A percentile compares a stretch with the other conserved stretches of the same genome.
These are phyloP conservation scores for Alternaria metachromatica DNA, from an alignment of 2,329 filamentous ascomycete species.

Conservation along the genomic window DNA sequence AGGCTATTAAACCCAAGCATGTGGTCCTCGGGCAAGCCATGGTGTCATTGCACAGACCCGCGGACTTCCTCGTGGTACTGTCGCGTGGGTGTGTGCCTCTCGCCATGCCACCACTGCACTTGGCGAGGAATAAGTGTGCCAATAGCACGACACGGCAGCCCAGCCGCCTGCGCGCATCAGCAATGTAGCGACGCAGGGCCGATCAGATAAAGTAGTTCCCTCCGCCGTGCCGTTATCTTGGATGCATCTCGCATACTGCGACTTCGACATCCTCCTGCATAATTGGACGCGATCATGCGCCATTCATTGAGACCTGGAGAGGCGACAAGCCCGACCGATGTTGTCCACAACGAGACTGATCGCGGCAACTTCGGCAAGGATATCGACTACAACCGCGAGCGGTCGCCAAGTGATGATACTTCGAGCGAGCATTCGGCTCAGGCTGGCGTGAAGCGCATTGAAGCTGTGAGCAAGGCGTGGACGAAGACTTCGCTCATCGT, in stretches of 20 bases:
- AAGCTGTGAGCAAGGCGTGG: constrained; percentile 59
- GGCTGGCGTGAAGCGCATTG: constrained; percentile 57
- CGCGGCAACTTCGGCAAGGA: constrained; percentile 13
- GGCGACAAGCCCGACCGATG: not conserved
- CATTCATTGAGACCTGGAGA: constrained; percentile 11
- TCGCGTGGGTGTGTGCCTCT: not conserved
- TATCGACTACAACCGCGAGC: constrained; percentile 3
- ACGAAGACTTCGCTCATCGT: constrained; percentile 54
- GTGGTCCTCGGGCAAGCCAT: constrained; percentile 1
- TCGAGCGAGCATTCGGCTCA: constrained; percentile 37
- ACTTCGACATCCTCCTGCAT: not conserved
- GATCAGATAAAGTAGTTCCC: constrained; percentile 10
- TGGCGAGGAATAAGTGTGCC: constrained; percentile 8
- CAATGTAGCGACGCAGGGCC: constrained; percentile 5
- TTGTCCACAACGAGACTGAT: constrained; percentile 5
- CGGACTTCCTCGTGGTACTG: not conserved
- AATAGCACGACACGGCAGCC: constrained; percentile 2
- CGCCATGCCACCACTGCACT: constrained; percentile 10
- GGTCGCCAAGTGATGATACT: constrained; percentile 12
- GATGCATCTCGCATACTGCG: not conserved
- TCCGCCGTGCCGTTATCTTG: not conserved
- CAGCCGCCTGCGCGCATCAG: not conserved
- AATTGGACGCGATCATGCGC: constrained; percentile 11
- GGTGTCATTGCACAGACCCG: constrained; percentile 5
- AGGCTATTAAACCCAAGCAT: not conserved